These are phyloP conservation scores for Aspergillus sp. DNA, from an alignment of 2,329 filamentous ascomycete genomes.

Conservation along the genomic window DNA sequence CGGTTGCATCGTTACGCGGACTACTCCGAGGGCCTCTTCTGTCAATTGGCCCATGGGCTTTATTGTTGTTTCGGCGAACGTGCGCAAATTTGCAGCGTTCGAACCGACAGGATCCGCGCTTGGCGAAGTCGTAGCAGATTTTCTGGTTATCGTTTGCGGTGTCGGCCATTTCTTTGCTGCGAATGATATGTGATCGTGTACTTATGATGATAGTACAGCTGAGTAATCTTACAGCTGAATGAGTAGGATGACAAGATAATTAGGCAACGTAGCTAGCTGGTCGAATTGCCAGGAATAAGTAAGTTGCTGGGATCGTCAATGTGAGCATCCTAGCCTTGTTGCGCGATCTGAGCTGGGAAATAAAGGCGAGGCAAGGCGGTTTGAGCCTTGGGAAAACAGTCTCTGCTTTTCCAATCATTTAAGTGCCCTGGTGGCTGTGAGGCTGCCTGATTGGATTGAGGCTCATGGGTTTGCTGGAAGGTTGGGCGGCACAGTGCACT, in stretches of 20 bases:
- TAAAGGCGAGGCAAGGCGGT: not conserved
- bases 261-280: too few species aligned
- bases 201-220: not conserved
- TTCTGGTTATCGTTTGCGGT: constrained; percentile 2
- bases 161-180: not conserved
- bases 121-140: constrained; percentile 19
- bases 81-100: constrained; percentile 14
- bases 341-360: not conserved
- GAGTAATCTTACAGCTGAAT: not conserved
- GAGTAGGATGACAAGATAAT: not conserved
- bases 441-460: constrained; percentile 9
- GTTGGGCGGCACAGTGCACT: constrained; percentile 15
- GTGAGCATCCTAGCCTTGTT: not conserved
- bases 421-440: constrained; percentile 9
- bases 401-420: not conserved
- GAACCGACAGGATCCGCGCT: constrained; percentile 15
- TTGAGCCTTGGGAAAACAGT: not conserved
- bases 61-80: not conserved
- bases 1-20: not conserved
- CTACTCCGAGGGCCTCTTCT: not conserved
- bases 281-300: not conserved
- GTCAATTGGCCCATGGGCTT: not conserved
- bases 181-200: too few species aligned
- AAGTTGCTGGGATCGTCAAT: not conserved
- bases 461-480: not conserved